Evolutionary conservation across 2,329 filamentous ascomycete species (phyloP).

Genomic region (Xylaria polymorpha): DNA sequence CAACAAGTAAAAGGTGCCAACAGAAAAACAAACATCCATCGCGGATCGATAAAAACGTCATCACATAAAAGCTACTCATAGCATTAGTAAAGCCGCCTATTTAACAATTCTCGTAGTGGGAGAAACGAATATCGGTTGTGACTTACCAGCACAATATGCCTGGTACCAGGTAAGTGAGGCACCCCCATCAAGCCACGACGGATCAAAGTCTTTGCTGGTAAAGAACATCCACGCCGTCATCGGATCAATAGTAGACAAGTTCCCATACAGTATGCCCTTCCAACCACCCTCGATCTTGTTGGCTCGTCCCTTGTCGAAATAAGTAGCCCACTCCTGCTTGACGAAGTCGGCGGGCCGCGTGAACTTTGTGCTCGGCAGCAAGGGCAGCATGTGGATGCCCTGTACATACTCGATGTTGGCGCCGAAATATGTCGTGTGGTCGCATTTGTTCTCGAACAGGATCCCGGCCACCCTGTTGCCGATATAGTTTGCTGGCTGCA

Average conservation of each 20-base stretch:
- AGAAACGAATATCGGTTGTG: neutral
- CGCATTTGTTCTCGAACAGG: slow-evolving; percentile 94
- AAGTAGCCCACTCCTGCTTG: slow-evolving; percentile 81
- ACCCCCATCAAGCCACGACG: slow-evolving; percentile 80
- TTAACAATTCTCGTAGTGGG: neutral
- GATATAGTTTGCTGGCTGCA: slow-evolving; percentile 80
- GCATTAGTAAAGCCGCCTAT: slow-evolving; percentile 22
- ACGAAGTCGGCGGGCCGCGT: slow-evolving; percentile 78
- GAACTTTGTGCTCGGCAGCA: slow-evolving; percentile 71
- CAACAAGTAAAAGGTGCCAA: slow-evolving; percentile 11
- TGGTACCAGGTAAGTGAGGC: slow-evolving; percentile 88
- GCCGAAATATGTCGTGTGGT: slow-evolving; percentile 93
- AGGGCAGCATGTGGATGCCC: slow-evolving; percentile 79
- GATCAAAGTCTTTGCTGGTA: slow-evolving; percentile 71
- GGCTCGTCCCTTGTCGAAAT: slow-evolving; percentile 76
- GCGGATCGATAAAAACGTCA: neutral
- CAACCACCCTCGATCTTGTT: slow-evolving; percentile 78
- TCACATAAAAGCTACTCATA: slow-evolving; percentile 47
- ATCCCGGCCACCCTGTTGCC: slow-evolving; percentile 79
- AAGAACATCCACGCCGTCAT: slow-evolving; percentile 80
- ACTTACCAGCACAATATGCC: slow-evolving; percentile 78
- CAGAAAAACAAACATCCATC: neutral
- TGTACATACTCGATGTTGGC: slow-evolving; percentile 75
- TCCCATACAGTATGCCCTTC: slow-evolving; percentile 86
- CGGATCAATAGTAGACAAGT: slow-evolving; percentile 82